A percentile compares a stretch with the other conserved stretches of the same genome.
Conservation (phyloP, 176 grass and related monocot genomes). For the Cenchrus fungigraminus region DNA sequence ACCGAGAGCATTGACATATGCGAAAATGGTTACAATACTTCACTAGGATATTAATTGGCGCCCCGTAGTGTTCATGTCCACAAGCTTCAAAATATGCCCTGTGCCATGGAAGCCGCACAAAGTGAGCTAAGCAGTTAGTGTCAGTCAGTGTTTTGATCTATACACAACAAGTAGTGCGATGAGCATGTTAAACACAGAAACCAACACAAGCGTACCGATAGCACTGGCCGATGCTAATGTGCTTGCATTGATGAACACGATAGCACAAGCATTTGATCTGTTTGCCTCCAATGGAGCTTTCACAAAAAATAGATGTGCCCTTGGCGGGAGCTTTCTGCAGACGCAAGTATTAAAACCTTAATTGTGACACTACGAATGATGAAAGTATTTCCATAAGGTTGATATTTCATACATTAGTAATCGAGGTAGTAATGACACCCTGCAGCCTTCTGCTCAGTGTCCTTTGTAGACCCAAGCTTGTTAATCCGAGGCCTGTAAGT, state of each 20-base stretch:
- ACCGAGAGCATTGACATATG: slow-evolving; percentile 8
- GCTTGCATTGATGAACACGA: not conserved
- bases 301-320: slow-evolving; percentile 29
- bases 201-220: slow-evolving; percentile 3
- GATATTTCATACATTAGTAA: slow-evolving; percentile 55
- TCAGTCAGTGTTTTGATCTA: not conserved
- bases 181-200: not conserved
- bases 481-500: slow-evolving; percentile 83
- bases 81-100: not conserved
- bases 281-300: slow-evolving; percentile 15
- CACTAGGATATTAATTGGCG: not conserved
- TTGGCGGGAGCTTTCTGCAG: slow-evolving; percentile 17
- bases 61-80: not conserved
- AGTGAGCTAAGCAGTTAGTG: not conserved
- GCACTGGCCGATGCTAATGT: not conserved
- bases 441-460: slow-evolving; percentile 73
- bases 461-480: slow-evolving; percentile 78
- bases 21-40: not conserved
- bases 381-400: not conserved
- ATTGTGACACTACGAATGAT: not conserved
- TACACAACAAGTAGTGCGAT: not conserved
- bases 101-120: not conserved
- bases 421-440: slow-evolving; percentile 88
- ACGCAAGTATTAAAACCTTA: slow-evolving; percentile 6
- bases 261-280: slow-evolving; percentile 1